These are phyloP conservation scores for Chrysoporthe cubensis DNA, from an alignment of 2,329 filamentous ascomycete species.

Conservation along the genomic window DNA sequence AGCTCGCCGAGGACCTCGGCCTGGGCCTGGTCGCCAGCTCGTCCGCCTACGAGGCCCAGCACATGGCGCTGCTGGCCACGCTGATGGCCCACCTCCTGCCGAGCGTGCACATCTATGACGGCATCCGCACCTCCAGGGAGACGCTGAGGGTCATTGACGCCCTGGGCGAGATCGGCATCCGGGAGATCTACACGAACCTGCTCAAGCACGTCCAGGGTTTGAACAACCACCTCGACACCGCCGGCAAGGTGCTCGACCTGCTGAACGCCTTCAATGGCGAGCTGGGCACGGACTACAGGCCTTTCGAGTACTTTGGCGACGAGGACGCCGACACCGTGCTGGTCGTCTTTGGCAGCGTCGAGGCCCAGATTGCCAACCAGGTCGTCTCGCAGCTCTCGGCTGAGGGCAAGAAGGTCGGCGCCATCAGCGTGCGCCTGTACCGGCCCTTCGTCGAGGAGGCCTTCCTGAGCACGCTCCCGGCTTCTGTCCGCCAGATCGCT, in stretches of 20 bases:
- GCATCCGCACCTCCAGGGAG: conserved; percentile 72
- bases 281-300: conserved; percentile 88
- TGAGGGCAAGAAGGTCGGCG: conserved; percentile 78
- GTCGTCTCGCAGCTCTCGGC: conserved; percentile 73
- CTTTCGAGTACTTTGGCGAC: conserved; percentile 94
- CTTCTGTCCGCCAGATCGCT: conserved; percentile 73
- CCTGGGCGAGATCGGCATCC: conserved; percentile 65
- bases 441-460: conserved; percentile 94
- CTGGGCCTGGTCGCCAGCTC: conserved; percentile 83
- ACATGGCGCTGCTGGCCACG: conserved; percentile 80
- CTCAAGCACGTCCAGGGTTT: conserved; percentile 61
- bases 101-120: conserved; percentile 80
- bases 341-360: conserved; percentile 90
- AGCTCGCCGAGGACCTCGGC: conserved; percentile 86
- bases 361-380: conserved; percentile 84
- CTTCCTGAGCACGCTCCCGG: conserved; percentile 81
- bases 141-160: conserved; percentile 74
- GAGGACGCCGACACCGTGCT: conserved; percentile 77
- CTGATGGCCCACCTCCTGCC: conserved; percentile 72
- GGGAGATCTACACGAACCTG: conserved; percentile 68
- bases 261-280: conserved; percentile 82
- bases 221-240: conserved; percentile 71
- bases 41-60: conserved; percentile 89
- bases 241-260: conserved; percentile 71
- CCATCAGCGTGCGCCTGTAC: conserved; percentile 91